Conservation (phyloP, 352 stramenopile genomes). For the Phytophthora constricta region DNA sequence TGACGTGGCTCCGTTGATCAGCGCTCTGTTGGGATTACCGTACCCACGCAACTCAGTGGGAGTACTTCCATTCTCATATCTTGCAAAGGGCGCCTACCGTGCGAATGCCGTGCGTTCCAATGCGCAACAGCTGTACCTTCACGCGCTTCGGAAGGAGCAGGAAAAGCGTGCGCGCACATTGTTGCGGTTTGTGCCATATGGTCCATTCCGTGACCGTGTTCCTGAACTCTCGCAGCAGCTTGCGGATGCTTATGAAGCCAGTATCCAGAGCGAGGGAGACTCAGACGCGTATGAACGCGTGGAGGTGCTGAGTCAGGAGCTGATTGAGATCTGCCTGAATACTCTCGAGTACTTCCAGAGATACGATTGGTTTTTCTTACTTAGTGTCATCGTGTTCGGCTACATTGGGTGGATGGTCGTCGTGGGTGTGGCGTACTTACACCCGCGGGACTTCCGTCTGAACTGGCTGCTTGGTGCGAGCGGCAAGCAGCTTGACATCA, state of each 20-base stretch:
- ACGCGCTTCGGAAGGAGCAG: slow-evolving; percentile 71
- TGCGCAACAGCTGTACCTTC: slow-evolving; percentile 69
- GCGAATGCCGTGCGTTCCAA: slow-evolving; percentile 76
- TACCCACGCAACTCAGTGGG: slow-evolving; percentile 88
- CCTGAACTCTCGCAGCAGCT: slow-evolving; percentile 41
- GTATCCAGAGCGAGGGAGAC: slow-evolving; percentile 16
- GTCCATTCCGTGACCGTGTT: slow-evolving; percentile 51
- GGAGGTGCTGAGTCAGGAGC: slow-evolving; percentile 60
- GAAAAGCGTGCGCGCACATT: slow-evolving; percentile 69
- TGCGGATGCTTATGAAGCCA: slow-evolving; percentile 25
- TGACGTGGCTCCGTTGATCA: slow-evolving; percentile 81
- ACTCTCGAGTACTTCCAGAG: slow-evolving; percentile 82
- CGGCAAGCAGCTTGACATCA: slow-evolving; percentile 40
- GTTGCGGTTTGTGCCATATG: slow-evolving; percentile 65
- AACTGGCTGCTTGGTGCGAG: slow-evolving; percentile 32
- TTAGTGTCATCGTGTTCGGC: slow-evolving; percentile 73
- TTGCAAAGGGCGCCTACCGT: slow-evolving; percentile 67
- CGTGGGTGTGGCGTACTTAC: slow-evolving; percentile 59
- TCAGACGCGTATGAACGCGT: slow-evolving; percentile 28
- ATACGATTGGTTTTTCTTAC: slow-evolving; percentile 87
- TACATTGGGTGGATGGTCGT: slow-evolving; percentile 85
- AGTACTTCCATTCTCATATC: slow-evolving; percentile 75
- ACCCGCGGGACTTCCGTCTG: slow-evolving; percentile 44
- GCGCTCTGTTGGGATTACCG: slow-evolving; percentile 69
- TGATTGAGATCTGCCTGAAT: slow-evolving; percentile 80